These are phyloP conservation scores for Gossypium anomalum DNA, from an alignment of 345 rosid genomes.

Conservation along the genomic window DNA sequence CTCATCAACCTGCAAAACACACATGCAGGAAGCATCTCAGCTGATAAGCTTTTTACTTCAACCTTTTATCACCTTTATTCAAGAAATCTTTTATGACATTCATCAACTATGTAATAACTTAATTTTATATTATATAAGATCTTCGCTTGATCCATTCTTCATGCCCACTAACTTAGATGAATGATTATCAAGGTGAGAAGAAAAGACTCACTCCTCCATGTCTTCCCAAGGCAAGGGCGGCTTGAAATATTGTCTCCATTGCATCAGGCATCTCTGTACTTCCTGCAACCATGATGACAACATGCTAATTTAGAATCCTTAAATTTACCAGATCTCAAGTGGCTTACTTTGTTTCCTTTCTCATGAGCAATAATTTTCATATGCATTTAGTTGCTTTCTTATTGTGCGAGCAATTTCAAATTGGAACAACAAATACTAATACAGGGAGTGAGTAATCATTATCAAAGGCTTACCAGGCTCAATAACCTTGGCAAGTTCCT, in stretches of 20 bases:
- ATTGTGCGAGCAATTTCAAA: constrained; percentile 5
- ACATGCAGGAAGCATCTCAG: background rate
- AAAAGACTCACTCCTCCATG: constrained; percentile 68
- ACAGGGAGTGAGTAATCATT: background rate
- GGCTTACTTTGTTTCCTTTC: background rate
- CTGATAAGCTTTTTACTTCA: background rate
- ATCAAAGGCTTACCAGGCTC: constrained; percentile 57
- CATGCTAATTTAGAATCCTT: constrained; percentile 11
- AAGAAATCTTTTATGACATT: background rate
- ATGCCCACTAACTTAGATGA: background rate
- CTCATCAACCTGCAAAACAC: constrained; percentile 59
- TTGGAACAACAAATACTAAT: background rate
- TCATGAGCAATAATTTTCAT: background rate
- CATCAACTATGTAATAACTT: background rate
- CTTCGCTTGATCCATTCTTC: background rate
- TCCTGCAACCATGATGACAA: constrained; percentile 43
- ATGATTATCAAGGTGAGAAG: background rate
- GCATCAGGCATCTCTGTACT: constrained; percentile 84
- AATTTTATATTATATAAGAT: background rate
- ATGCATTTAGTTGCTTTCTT: background rate
- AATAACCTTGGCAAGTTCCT: constrained; percentile 67
- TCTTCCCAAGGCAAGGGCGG: constrained; percentile 80
- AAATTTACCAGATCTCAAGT: constrained; percentile 1
- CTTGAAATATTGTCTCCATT: constrained; percentile 87
- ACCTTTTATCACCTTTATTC: constrained; percentile 4